Base-by-base conservation (phyloP, 768 basidiomycete species). In the Nevesoporus exiguus region DNA sequence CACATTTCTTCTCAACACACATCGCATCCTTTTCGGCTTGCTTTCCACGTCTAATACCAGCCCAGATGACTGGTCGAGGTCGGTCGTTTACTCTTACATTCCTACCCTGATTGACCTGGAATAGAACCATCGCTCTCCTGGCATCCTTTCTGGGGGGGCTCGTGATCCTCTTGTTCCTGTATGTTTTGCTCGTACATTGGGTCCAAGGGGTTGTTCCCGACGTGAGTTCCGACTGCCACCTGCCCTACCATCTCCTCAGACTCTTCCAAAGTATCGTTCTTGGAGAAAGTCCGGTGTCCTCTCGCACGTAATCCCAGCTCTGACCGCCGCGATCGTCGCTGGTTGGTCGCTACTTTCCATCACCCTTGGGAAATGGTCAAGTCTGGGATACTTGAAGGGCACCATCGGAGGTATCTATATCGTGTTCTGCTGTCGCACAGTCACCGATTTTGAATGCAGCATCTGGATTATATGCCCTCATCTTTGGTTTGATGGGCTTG, bases 401-500 rank as follows among this genome's bases (percentile, higher is more conserved):
- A 68, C 78, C 7, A 74, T 88, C 44, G 89, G 81, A 58, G 82
- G 87, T 86, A 62, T 70, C 37, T 56, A 34, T 41, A 15, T 27
- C 30, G 21, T 43, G 3, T 9, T 51, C 14, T 39, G 1, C 13
- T n/a, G 9, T 43, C 0, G 36, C 29, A 51, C 40, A 27, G 13
- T 25, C 37, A 41, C 55, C 30, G 50, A 61, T 55, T n/a, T 36
- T 14, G 19, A 45, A 40, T 43, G 5, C 60, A 91, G 88, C 85
- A 11, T 83, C 81, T 11, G 85, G 83, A 10, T 66, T 88, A 43
- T 91, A 90, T 60, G 81, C 82, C 8, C 74, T 89, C 39, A 74
- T 74, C 19, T 88, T 91, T 63, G 89, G 89, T n/a, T 67, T 89
- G 33, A 77, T 91, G 52, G 89, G 88, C 3, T 74, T 91, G 21